Base-by-base conservation (phyloP, 257 asterid species). In the Cruciata laevipes region DNA sequence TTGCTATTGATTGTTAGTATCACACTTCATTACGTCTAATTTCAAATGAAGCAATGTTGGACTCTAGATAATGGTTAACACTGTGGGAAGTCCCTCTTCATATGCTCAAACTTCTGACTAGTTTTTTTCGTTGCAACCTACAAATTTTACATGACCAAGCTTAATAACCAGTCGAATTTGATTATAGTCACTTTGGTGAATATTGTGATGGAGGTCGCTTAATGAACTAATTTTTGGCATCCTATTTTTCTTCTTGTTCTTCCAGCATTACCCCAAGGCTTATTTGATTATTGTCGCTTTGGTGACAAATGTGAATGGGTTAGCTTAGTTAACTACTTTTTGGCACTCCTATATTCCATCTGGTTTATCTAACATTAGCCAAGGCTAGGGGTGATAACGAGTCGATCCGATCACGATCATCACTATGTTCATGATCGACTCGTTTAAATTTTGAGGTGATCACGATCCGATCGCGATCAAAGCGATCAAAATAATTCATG, bases 131-230 rank as follows among this genome's bases (percentile, higher is more conserved):
- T 30, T 30, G 53, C 16, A 27, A 25, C 33, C 30, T 65, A 42
- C 11, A 42, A 11, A 14, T 13, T 42, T 42, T 27, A 27, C 47
- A 61, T 30, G 5, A 31, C 37, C 16, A 31, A 60, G 44, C 65
- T 61, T 61, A 30, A 30, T 60, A 30, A 27, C 38, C 23, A 13
- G 20, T n/a, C 44, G 51, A 30, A 53, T 52, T 57, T 20, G 37
- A 55, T 30, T 24, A 21, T 24, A 30, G 63, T 58, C 63, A 51
- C 32, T 61, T 70, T 62, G 31, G 31, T 20, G n/a, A 20, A 58
- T 51, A 70, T 32, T 61, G 63, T 31, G 55, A 62, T 14, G 69
- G 51, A 40, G 30, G 6, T 10, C 13, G 37, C 31, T 6, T 42
- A 24, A 65, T 6, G 9, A 30, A 3, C 40, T 13, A 30, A 23